Base-by-base conservation (phyloP, 2,329 filamentous ascomycete species). In the Aspergillus carbonarius region DNA sequence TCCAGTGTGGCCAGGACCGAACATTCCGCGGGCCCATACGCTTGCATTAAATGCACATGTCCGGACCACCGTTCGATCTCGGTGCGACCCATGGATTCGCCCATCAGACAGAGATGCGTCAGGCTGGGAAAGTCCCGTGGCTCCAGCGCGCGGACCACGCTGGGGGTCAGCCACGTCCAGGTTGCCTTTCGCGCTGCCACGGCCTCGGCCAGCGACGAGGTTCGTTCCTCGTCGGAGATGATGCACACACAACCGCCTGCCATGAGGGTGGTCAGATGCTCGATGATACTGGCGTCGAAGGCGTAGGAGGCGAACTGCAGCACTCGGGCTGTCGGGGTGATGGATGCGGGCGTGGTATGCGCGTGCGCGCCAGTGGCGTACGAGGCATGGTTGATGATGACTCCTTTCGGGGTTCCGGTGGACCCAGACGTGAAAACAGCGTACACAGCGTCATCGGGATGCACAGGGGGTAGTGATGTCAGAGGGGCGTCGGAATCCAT, bases 341-440 rank as follows among this genome's bases (percentile, higher is more conserved):
- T 32, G 12, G 2, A 32, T 8, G 40, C 40, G 17, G 17, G 23
- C 15, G 13, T 4, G 9, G 13, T 27, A 3, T 49, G 15, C 1
- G 13, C 15, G 2, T 15, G 10, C 13, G 37, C 30, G 20, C 49
- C 30, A 18, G 44, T 65, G 30, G 64, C 69, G 47, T 67, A 67
- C 15, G 61, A 63, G 42, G 77, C 72, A 74, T 96, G 92, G 2
- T 85, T 88, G 23, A 96, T 80, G 81, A 90, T 88, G 13, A 96
- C 91, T 5, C 91, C 92, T 74, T 96, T 96, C 1, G 92, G 91
- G 52, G 90, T 78, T 0, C 92, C 92, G 0, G 92, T 96, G 0
- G 92, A 96, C 8, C 92, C 92, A 8, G 87, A 91, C 54, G 87
- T 90, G 72, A 95, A 96, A 3, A 56, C 39, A 4, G 55, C 35